Evolutionary conservation across 2,329 filamentous ascomycete species (phyloP).

Genomic region (Neurospora sp.): DNA sequence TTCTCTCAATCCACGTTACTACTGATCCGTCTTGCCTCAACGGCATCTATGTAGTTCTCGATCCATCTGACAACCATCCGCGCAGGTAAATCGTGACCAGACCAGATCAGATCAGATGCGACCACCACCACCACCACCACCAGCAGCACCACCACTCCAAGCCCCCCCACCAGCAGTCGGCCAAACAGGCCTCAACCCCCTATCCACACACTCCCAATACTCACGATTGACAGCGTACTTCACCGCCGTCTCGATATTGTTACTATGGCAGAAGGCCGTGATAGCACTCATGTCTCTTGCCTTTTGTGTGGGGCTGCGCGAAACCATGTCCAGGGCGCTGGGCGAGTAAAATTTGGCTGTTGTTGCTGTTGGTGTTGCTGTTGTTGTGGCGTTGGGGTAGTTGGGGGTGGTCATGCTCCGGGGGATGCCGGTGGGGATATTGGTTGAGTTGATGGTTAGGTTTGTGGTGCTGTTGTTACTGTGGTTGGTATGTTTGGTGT

Average conservation of each 20-base stretch:
- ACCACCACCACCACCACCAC: neutral
- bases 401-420: neutral
- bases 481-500: neutral
- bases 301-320: neutral
- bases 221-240: neutral
- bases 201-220: neutral
- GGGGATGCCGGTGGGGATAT: neutral
- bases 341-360: neutral
- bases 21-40: too few species aligned
- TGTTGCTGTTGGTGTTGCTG: neutral
- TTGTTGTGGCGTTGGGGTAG: neutral
- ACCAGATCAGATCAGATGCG: too few species aligned
- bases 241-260: neutral
- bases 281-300: neutral
- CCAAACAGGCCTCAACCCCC: neutral
- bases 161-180: neutral
- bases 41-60: too few species aligned
- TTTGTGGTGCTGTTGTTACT: neutral
- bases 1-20: too few species aligned
- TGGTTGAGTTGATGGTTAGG: neutral
- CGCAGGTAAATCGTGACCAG: too few species aligned
- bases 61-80: too few species aligned
- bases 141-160: neutral
- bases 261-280: neutral
- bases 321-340: neutral